Evolutionary conservation across 306 rosid species (phyloP).

Genomic region (Arachis hypogaea): DNA sequence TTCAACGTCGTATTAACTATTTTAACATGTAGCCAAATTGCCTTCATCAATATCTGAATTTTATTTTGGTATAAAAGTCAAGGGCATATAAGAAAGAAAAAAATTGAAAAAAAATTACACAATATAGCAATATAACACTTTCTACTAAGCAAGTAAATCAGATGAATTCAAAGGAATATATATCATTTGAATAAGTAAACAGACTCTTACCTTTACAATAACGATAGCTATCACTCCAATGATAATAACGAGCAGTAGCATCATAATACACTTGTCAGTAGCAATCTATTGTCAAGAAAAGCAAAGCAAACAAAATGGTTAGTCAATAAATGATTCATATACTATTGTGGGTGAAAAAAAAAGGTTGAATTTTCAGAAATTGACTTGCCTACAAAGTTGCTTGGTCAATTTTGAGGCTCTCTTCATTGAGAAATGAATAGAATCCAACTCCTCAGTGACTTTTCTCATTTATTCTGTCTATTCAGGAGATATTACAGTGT

Average conservation of each 20-base stretch:
- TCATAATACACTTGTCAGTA: slow-evolving; percentile 90
- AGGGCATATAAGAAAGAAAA: no score
- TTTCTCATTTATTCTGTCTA: slow-evolving; percentile 98
- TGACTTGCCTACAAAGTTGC: slow-evolving; percentile 97
- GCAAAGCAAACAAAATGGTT: slow-evolving; percentile 25
- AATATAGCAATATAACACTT: no score
- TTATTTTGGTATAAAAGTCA: slow-evolving; percentile 22
- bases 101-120: no score
- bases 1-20: no score
- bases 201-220: slow-evolving; percentile 49
- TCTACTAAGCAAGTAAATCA: not conserved
- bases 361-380: slow-evolving; percentile 55
- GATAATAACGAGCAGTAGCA: slow-evolving; percentile 71
- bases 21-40: slow-evolving; percentile 28
- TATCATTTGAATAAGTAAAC: not conserved
- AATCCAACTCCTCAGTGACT: slow-evolving; percentile 87
- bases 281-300: slow-evolving; percentile 56
- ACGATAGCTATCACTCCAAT: slow-evolving; percentile 79
- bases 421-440: slow-evolving; percentile 90
- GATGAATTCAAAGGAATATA: not conserved
- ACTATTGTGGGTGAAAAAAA: slow-evolving; percentile 20
- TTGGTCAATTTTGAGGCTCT: slow-evolving; percentile 88
- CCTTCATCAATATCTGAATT: slow-evolving; percentile 56
- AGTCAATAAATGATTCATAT: slow-evolving; percentile 23
- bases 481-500: slow-evolving; percentile 29